Conservation (phyloP, 2,329 filamentous ascomycete genomes). For the Pseudogymnoascus sp. region DNA sequence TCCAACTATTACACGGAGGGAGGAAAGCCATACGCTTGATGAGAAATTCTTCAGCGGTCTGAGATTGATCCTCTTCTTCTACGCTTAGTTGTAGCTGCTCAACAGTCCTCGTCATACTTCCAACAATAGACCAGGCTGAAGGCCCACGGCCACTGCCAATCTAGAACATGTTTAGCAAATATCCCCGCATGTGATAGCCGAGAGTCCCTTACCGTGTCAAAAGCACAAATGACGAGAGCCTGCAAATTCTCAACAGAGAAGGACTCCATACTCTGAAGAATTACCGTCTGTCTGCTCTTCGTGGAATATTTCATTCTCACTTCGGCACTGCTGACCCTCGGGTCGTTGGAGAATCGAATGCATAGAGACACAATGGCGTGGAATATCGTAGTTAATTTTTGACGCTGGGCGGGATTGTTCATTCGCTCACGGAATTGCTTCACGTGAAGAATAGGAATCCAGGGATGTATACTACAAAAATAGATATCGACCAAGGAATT, state of each 20-base stretch:
- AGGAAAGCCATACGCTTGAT: conserved; percentile 34
- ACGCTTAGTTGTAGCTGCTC: conserved; percentile 29
- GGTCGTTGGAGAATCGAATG: conserved; percentile 17
- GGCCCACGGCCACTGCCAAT: conserved; percentile 30
- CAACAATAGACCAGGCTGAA: conserved; percentile 31
- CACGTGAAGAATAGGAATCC: conserved; percentile 30
- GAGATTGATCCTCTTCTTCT: conserved; percentile 23
- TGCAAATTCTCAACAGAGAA: conserved; percentile 31
- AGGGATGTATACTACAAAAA: conserved; percentile 28
- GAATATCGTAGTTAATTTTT: conserved; percentile 21
- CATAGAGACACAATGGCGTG: conserved; percentile 24
- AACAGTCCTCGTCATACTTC: conserved; percentile 30
- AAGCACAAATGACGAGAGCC: conserved; percentile 31
- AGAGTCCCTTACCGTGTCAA: conserved; percentile 24
- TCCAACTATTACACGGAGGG: conserved; percentile 24
- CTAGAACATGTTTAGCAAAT: conserved; percentile 11
- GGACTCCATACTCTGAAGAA: conserved; percentile 28
- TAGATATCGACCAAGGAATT: conserved; percentile 27
- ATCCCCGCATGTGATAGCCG: neutral
- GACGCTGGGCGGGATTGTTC: conserved; percentile 13
- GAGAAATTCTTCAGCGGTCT: conserved; percentile 21
- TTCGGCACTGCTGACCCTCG: conserved; percentile 14
- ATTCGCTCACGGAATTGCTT: conserved; percentile 25
- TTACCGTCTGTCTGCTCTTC: conserved; percentile 21
- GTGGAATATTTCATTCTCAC: conserved; percentile 17